Percentiles rank a stretch among this genome's conserved stretches.
phyloP scores from a whole-genome alignment of 768 basidiomycete genomes.

The Kwoniella mangroviensis region DNA sequence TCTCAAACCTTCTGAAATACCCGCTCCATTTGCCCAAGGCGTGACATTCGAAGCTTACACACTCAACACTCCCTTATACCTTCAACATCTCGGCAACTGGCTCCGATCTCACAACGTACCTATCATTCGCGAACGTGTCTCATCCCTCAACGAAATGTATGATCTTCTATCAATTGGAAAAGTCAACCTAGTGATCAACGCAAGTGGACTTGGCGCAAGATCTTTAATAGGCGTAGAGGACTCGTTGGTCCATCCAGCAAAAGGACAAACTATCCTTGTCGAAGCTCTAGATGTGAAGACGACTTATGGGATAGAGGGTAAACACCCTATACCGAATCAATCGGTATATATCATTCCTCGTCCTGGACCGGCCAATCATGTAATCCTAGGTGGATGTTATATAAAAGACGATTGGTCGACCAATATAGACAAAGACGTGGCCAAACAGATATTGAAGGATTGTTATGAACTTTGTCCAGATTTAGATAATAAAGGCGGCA shows the following conservation, averaged over 20 bases:
- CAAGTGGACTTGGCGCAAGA: constrained; percentile 68
- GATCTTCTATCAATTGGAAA: constrained; percentile 56
- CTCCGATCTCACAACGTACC: constrained; percentile 60
- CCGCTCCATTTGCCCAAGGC: constrained; percentile 52
- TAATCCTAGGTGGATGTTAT: constrained; percentile 68
- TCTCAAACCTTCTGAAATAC: constrained; percentile 24
- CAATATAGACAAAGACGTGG: constrained; percentile 60
- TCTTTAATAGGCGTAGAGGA: constrained; percentile 84
- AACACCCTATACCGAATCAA: background rate
- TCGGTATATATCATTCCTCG: constrained; percentile 70
- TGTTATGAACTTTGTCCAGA: constrained; percentile 59
- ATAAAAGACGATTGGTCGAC: constrained; percentile 62
- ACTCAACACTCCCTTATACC: constrained; percentile 64
- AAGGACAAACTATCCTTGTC: constrained; percentile 82
- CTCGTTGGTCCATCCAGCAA: constrained; percentile 69
- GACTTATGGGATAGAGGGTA: constrained; percentile 21
- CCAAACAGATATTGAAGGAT: constrained; percentile 62
- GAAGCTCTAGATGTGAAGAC: constrained; percentile 69
- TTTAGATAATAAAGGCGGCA: constrained; percentile 58
- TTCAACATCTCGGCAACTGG: constrained; percentile 63
- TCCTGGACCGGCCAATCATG: constrained; percentile 60
- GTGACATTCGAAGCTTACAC: constrained; percentile 63
- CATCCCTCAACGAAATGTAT: constrained; percentile 63
- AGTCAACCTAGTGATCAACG: constrained; percentile 64
- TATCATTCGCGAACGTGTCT: constrained; percentile 61